Evolutionary conservation across 495 filamentous ascomycete genomes (phyloP), one percentile per base, ranked within the genome.

Genomic region (Neurospora sp.): DNA sequence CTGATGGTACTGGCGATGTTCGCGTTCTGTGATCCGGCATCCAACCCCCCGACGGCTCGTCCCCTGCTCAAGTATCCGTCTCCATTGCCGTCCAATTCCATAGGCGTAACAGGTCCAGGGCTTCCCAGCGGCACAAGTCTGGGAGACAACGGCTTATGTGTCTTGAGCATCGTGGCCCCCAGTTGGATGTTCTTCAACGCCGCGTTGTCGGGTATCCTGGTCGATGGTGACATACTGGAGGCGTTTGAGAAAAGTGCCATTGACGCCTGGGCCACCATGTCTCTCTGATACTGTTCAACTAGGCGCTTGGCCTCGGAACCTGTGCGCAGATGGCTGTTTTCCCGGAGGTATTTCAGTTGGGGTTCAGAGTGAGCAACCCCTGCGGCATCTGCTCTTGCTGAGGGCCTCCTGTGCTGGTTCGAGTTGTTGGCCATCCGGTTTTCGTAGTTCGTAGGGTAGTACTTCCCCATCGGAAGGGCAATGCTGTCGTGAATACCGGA

Each of bases 41-140:
- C 48, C 48, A 59, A 1, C 2, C 9, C 48, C 1, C 20, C 48
- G 3, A 14, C 27, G 6, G 22, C 53, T 27, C 79, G 75, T 9
- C 86, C 83, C 5, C 83, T 80, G 48, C 83, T 80, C 14, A 91
- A 75, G 44, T 90, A 91, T 45, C 86, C 84, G 44, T 84, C 83
- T 9, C 83, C 73, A 0, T 75, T 45, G 9, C 84, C 86, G 75
- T 93, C 91, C 39, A 96, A 79, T 3, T 88, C 87, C 79, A 96
- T 85, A 0, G 93, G 92, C 3, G 93, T 94, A 45, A 94, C 91
- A 0, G 91, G 91, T 0, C 92, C 92, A 1, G 92, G 91, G 61
- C 91, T 93, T n/a, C 88, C 87, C 4, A 92, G 84, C 3, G 93
- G 93, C 35, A 84, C 83, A 41, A 96, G 78, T 20, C 88, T 83